Conservation (phyloP, 495 filamentous ascomycete genomes). For the Clavariopsis aquatica region DNA sequence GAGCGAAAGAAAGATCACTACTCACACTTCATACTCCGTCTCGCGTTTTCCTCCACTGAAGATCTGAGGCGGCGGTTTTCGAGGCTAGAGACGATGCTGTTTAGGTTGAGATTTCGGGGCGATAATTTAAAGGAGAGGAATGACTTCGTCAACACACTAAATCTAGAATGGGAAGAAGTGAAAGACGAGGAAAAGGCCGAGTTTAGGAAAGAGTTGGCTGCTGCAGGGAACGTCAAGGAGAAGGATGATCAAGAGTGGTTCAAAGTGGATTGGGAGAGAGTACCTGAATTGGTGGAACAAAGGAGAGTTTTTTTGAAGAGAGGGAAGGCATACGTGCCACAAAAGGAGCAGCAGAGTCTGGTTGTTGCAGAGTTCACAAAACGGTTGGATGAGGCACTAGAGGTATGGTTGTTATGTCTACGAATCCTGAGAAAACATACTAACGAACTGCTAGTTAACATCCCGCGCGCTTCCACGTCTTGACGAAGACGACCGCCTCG, state of each 20-base stretch:
- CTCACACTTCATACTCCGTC: slow-evolving; percentile 91
- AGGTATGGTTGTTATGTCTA: slow-evolving; percentile 61
- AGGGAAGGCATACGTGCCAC: slow-evolving; percentile 91
- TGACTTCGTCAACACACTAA: slow-evolving; percentile 74
- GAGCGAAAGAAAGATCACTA: slow-evolving; percentile 97
- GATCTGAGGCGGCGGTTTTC: slow-evolving; percentile 88
- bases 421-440: not conserved
- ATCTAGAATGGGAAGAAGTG: slow-evolving; percentile 80
- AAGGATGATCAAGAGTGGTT: slow-evolving; percentile 73
- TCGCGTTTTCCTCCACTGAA: slow-evolving; percentile 89
- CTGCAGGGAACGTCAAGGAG: slow-evolving; percentile 49
- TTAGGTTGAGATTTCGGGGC: slow-evolving; percentile 71
- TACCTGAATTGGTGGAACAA: slow-evolving; percentile 84
- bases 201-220: slow-evolving; percentile 55
- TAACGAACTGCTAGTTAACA: slow-evolving; percentile 61
- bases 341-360: slow-evolving; percentile 80
- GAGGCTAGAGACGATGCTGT: slow-evolving; percentile 84
- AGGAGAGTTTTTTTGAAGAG: slow-evolving; percentile 72
- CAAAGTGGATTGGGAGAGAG: slow-evolving; percentile 92
- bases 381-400: slow-evolving; percentile 74
- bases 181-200: slow-evolving; percentile 70
- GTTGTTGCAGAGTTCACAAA: slow-evolving; percentile 82
- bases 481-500: slow-evolving; percentile 94
- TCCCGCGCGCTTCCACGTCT: slow-evolving; percentile 85
- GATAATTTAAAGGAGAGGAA: slow-evolving; percentile 70